Base-by-base conservation (phyloP, 1,284 basidiomycete species). In the Rhodotorula sp. region DNA sequence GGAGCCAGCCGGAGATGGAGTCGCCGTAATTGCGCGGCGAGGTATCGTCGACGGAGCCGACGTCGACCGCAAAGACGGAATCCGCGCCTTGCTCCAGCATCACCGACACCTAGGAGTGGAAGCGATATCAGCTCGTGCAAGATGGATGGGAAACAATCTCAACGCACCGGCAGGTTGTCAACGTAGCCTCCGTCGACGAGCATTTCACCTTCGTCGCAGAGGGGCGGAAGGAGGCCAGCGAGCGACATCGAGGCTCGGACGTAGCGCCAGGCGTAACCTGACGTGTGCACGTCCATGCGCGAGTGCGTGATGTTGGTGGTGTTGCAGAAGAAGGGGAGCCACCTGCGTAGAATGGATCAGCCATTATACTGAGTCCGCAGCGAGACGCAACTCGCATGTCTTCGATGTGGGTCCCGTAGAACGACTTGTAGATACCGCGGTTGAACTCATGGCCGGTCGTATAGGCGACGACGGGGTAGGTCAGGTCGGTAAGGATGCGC, bases 281-380 rank as follows among this genome's bases (percentile, higher is more conserved):
- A 67, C 24, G 95, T 91, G 78, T 99, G 96, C 52, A 98, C 89
- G 79, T 98, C 94, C 94, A 99, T 98, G 9, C 89, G 86, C 16
- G 93, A 96, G 68, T 91, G 93, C 61, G 90, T 94, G 79, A 99
- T 97, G 78, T 98, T 98, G n/a, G 96, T 97, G 11, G 94, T 94
- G 78, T 98, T 98, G 81, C 93, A 96, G 82, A 94, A 99, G 83
- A 89, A 99, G 3, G 96, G 95, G 7, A 99, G 84, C 96, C 95
- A 99, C 60, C 60, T 61, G 51, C 28, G 16, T 89, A 82, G 67
- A 56, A 5, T 13, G 4, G 10, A 62, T 3, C 34, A 65, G 64
- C 61, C 34, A 24, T 18, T 13, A 24, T 18, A 6, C 13, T 1
- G 30, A 13, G 26, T 24, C 10, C 1, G 13, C 11, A 2, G 34